Percentiles rank a stretch among this genome's conserved stretches.
These are phyloP conservation scores for Beta lomatogona DNA, from an alignment of 179 eudicot genomes.

Conservation along the genomic window DNA sequence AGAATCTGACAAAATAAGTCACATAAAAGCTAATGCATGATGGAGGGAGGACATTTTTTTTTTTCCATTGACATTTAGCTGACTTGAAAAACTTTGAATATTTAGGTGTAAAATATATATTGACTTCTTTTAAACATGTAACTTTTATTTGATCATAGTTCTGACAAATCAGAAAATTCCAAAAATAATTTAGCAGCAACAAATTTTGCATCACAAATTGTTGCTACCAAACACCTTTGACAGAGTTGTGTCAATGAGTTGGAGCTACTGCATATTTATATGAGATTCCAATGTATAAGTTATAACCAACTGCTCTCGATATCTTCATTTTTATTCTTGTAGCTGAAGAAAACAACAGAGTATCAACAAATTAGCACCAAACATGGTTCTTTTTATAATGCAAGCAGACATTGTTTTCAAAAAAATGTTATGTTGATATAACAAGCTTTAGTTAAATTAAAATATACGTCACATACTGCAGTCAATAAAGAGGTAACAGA, in stretches of 20 bases:
- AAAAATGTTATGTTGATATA: neutral
- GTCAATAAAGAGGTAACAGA: slow-evolving; percentile 17
- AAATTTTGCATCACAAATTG: slow-evolving; percentile 11
- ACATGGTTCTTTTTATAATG: neutral
- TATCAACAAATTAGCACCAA: slow-evolving; percentile 39
- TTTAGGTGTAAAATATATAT: neutral
- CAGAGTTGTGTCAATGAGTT: slow-evolving; percentile 16
- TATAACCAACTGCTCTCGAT: slow-evolving; percentile 21
- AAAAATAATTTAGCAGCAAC: slow-evolving; percentile 16
- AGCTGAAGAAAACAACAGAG: slow-evolving; percentile 32
- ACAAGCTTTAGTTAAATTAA: neutral
- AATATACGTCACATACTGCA: neutral
- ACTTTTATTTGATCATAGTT: slow-evolving; percentile 2
- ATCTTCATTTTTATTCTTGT: slow-evolving; percentile 25
- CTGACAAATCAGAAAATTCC: slow-evolving; percentile 31
- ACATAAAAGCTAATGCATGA: too few relatives aligned
- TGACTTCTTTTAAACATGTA: neutral
- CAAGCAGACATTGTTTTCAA: slow-evolving; percentile 8
- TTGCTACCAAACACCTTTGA: slow-evolving; percentile 23
- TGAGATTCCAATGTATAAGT: slow-evolving; percentile 3
- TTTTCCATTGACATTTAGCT: too few relatives aligned
- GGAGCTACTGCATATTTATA: slow-evolving; percentile 7
- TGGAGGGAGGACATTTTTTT: too few relatives aligned
- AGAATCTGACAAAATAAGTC: too few relatives aligned
- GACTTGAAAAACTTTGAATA: neutral